A percentile compares a stretch with the other conserved stretches of the same genome.
phyloP scores from a whole-genome alignment of 2,329 filamentous ascomycete species.

The Penicillium frequentans region DNA sequence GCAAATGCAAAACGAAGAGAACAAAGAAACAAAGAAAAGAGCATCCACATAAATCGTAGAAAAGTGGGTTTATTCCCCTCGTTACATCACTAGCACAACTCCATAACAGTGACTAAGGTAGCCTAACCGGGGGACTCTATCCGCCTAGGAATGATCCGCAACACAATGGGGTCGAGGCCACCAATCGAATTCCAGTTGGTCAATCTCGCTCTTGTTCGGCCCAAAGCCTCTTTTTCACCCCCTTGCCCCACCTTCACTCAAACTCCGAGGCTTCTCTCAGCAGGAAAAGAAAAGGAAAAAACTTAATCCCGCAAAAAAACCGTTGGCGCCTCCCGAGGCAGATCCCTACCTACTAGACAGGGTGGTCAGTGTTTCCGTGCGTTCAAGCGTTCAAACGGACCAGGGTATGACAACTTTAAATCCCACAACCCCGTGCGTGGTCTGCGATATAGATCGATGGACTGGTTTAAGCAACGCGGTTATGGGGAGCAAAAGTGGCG shows the following conservation, averaged over 20 bases:
- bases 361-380: conserved; percentile 17
- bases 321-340: conserved; percentile 20
- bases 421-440: conserved; percentile 2
- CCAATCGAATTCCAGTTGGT: neutral
- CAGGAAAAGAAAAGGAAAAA: neutral
- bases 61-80: neutral
- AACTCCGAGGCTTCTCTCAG: neutral
- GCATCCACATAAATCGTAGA: neutral
- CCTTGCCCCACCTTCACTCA: neutral
- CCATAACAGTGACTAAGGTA: neutral
- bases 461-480: neutral
- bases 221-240: neutral
- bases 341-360: conserved; percentile 19
- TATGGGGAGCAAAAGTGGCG: neutral
- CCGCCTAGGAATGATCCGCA: neutral
- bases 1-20: neutral
- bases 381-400: conserved; percentile 8
- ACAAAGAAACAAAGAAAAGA: conserved; percentile 1
- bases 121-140: neutral
- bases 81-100: neutral
- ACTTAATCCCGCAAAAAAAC: conserved; percentile 4
- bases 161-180: neutral
- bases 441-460: neutral
- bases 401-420: conserved; percentile 27
- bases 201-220: neutral